Percentiles rank a stretch among this genome's conserved stretches.
phyloP scores from a whole-genome alignment of 257 asterid genomes.

The Solanum peruvianum region DNA sequence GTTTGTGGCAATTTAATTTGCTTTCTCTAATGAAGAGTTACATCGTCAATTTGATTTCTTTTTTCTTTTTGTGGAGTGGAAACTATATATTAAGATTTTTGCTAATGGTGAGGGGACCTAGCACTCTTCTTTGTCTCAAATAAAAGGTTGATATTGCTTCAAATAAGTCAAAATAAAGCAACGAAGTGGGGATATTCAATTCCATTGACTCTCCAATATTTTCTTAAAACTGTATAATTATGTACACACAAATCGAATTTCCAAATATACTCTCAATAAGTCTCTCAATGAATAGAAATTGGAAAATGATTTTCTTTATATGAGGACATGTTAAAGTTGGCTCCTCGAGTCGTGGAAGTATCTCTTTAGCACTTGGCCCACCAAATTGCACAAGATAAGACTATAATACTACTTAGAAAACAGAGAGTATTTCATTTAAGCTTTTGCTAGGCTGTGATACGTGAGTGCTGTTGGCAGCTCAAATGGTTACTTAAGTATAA shows the following conservation, averaged over 20 bases:
- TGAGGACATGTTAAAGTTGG: conserved; percentile 23
- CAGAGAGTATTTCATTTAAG: conserved; percentile 14
- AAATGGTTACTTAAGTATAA: background rate
- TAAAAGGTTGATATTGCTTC: background rate
- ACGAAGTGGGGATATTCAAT: conserved; percentile 4
- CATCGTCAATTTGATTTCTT: background rate
- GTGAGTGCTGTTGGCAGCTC: conserved; percentile 2
- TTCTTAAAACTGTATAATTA: background rate
- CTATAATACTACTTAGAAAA: background rate
- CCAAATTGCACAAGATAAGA: conserved; percentile 7
- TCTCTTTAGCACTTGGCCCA: conserved; percentile 5
- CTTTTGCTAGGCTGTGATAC: conserved; percentile 29
- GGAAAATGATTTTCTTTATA: conserved; percentile 15
- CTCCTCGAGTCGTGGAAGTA: conserved; percentile 45
- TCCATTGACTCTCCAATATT: conserved; percentile 16
- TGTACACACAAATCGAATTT: background rate
- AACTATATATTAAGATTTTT: background rate
- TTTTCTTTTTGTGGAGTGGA: background rate
- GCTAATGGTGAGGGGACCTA: background rate
- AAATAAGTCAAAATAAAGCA: conserved; percentile 17
- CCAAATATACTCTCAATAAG: background rate
- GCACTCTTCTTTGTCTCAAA: conserved; percentile 14
- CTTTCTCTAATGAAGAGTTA: background rate
- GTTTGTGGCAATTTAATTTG: background rate
- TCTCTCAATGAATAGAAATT: background rate